These are phyloP conservation scores for Begonia masoniana DNA, from an alignment of 306 rosid species.

Conservation along the genomic window DNA sequence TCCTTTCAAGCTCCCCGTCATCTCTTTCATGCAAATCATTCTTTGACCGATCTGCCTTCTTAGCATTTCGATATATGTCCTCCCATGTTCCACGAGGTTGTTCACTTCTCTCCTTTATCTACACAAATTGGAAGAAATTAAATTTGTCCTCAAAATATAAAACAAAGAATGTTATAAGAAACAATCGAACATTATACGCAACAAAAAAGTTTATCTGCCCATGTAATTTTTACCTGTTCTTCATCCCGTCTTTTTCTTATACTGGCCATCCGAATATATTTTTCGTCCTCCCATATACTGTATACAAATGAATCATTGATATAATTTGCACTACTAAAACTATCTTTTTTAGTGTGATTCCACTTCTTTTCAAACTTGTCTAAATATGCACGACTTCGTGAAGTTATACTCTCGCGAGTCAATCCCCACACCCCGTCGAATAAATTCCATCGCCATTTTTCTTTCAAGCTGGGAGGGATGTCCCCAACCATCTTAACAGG, in stretches of 20 bases:
- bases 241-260: slow-evolving; percentile 61
- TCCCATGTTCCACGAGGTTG: slow-evolving; percentile 91
- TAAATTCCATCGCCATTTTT: slow-evolving; percentile 76
- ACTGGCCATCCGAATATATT: slow-evolving; percentile 26
- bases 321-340: slow-evolving; percentile 15
- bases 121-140: slow-evolving; percentile 20
- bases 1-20: slow-evolving; percentile 88
- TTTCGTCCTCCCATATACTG: slow-evolving; percentile 91
- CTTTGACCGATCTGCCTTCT: slow-evolving; percentile 61
- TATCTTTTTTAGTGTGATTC: slow-evolving; percentile 41
- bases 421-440: slow-evolving; percentile 46
- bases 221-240: slow-evolving; percentile 52
- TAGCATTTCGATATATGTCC: slow-evolving; percentile 76
- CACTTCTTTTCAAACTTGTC: slow-evolving; percentile 57
- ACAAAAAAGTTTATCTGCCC: not conserved
- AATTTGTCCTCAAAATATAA: slow-evolving; percentile 1
- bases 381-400: slow-evolving; percentile 40
- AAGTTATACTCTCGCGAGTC: slow-evolving; percentile 27
- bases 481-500: slow-evolving; percentile 51
- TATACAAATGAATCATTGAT: slow-evolving; percentile 47
- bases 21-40: slow-evolving; percentile 93
- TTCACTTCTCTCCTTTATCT: slow-evolving; percentile 81
- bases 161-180: not conserved
- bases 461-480: slow-evolving; percentile 48
- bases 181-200: not conserved